These are phyloP conservation scores for Dictyostelium firmibasis DNA, from an alignment of 78 protist genomes.

Conservation along the genomic window DNA sequence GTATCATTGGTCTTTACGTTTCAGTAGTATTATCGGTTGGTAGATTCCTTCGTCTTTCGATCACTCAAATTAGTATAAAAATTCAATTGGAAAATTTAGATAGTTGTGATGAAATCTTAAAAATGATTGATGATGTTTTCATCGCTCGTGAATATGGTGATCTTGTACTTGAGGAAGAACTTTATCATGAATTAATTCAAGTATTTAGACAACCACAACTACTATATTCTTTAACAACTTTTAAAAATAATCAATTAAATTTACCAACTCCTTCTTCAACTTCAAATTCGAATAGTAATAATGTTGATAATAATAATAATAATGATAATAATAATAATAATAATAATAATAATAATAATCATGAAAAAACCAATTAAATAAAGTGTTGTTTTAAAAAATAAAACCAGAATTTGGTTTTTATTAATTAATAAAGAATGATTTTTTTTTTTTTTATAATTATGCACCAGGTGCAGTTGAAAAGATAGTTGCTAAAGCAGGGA, in stretches of 20 bases:
- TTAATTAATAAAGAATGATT: no score
- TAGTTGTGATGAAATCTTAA: constrained; percentile 59
- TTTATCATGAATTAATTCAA: constrained; percentile 78
- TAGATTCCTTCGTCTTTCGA: constrained; percentile 77
- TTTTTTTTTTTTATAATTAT: not conserved
- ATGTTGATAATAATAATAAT: not conserved
- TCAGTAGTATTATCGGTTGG: constrained; percentile 84
- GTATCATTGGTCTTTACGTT: constrained; percentile 87
- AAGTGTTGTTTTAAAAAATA: not conserved
- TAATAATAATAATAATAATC: not conserved
- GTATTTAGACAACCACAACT: constrained; percentile 68
- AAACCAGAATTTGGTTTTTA: not conserved
- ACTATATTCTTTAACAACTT: constrained; percentile 56
- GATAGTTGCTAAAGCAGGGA: not conserved
- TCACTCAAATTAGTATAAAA: constrained; percentile 29
- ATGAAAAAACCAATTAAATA: not conserved
- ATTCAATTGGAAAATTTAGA: constrained; percentile 74
- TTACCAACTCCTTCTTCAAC: not conserved
- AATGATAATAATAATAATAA: not conserved
- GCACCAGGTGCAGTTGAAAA: constrained; percentile 9
- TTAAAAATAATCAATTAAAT: constrained; percentile 1
- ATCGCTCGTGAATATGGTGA: constrained; percentile 83
- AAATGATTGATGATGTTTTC: constrained; percentile 81
- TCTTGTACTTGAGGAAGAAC: constrained; percentile 75
- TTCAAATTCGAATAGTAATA: not conserved